These are phyloP conservation scores for Alternaria sp. DNA, from an alignment of 2,329 filamentous ascomycete genomes.

Conservation along the genomic window DNA sequence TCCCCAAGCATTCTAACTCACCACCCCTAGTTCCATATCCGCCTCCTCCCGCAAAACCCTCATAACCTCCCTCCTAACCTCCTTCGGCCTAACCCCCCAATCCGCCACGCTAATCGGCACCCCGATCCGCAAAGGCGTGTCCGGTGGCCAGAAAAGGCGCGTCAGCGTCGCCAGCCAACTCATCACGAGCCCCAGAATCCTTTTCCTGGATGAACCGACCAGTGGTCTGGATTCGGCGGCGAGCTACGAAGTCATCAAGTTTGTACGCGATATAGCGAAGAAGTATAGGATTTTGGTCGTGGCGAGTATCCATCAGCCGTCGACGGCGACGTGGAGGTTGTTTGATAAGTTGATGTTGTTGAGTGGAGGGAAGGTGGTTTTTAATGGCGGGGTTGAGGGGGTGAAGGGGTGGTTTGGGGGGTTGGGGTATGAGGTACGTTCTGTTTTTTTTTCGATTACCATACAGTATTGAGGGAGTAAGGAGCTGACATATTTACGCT, in stretches of 20 bases:
- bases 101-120: conserved; percentile 78
- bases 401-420: conserved; percentile 69
- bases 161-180: conserved; percentile 81
- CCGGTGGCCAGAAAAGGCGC: conserved; percentile 83
- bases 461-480: neutral
- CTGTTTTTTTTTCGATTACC: too few species aligned
- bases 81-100: conserved; percentile 76
- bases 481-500: neutral
- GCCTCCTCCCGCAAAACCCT: conserved; percentile 66
- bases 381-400: conserved; percentile 69
- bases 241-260: conserved; percentile 77
- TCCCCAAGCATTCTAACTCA: neutral
- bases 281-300: conserved; percentile 76
- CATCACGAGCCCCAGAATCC: conserved; percentile 78
- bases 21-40: conserved; percentile 52
- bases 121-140: conserved; percentile 81
- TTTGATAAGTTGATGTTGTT: conserved; percentile 82
- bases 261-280: conserved; percentile 70
- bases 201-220: conserved; percentile 86
- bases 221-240: conserved; percentile 82
- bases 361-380: conserved; percentile 73
- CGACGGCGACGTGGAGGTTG: conserved; percentile 76
- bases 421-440: conserved; percentile 56
- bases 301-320: conserved; percentile 85
- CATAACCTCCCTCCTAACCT: conserved; percentile 69